Evolutionary conservation across 345 rosid species (phyloP).

Genomic region (Brassica carinata): DNA sequence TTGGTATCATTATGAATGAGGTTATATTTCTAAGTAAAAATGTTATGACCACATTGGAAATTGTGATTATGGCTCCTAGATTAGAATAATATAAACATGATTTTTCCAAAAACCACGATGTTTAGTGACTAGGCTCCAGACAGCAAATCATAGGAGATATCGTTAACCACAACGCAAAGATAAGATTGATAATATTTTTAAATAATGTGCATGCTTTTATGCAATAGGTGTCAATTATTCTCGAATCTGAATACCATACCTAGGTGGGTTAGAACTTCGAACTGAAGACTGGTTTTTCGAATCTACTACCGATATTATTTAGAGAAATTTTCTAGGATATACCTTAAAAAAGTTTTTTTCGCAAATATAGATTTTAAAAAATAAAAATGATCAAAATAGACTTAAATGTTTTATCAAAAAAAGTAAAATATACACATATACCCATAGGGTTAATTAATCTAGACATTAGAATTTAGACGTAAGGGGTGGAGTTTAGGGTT

Average conservation of each 20-base stretch:
- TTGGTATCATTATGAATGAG: conserved; percentile 4
- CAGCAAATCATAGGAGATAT: conserved; percentile 38
- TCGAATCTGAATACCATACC: conserved; percentile 14
- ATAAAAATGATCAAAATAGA: no score
- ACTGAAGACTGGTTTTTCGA: neutral
- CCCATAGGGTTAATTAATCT: no score
- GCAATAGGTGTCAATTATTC: conserved; percentile 25
- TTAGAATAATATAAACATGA: conserved; percentile 3
- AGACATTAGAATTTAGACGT: no score
- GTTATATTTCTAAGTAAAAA: conserved; percentile 12
- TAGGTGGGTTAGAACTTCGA: neutral
- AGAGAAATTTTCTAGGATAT: no score
- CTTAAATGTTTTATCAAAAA: no score
- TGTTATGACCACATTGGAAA: conserved; percentile 37
- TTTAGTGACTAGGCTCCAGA: conserved; percentile 33
- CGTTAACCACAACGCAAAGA: conserved; percentile 29
- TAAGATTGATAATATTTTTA: conserved; percentile 7
- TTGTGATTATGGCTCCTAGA: conserved; percentile 22
- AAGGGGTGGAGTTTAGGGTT: no score
- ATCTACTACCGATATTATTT: conserved; percentile 2
- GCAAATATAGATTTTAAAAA: no score
- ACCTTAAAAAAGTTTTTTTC: no score
- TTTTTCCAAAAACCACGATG: conserved; percentile 38
- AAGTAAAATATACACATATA: no score
- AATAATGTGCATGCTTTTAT: conserved; percentile 26